Evolutionary conservation across 176 grass and related monocot species (phyloP).

Genomic region (Leersia perrieri): DNA sequence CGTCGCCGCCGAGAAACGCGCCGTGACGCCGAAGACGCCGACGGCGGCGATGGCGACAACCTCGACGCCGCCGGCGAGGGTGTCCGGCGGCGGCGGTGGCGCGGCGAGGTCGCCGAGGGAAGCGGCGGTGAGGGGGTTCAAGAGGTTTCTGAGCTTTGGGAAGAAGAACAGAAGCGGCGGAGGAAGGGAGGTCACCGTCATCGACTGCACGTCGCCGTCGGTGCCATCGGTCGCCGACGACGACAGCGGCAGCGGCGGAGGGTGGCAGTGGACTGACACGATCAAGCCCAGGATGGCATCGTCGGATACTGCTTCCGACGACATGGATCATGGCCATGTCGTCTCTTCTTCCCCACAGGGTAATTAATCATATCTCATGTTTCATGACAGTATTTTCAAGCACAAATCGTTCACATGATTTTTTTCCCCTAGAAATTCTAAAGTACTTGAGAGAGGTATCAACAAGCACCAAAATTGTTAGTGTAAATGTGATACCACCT

Average conservation of each 20-base stretch:
- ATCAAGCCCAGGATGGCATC: slow-evolving; percentile 41
- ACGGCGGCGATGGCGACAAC: no score
- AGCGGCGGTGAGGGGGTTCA: slow-evolving; percentile 49
- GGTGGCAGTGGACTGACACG: slow-evolving; percentile 27
- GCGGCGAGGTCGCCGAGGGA: slow-evolving; percentile 30
- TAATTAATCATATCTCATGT: not conserved
- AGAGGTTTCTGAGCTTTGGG: slow-evolving; percentile 66
- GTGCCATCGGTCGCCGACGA: slow-evolving; percentile 38
- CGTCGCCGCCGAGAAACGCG: slow-evolving; percentile 21
- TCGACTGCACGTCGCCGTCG: slow-evolving; percentile 46
- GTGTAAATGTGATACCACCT: no score
- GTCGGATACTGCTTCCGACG: slow-evolving; percentile 25
- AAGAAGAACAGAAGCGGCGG: slow-evolving; percentile 49
- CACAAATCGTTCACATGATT: not conserved
- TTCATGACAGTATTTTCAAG: not conserved
- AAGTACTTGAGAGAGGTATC: no score
- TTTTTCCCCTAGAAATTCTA: no score
- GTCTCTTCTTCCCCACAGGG: slow-evolving; percentile 27
- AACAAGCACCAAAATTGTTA: no score
- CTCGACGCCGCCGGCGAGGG: slow-evolving; percentile 9
- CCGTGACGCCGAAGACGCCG: not conserved
- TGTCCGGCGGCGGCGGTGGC: no score
- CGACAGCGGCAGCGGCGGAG: slow-evolving; percentile 14
- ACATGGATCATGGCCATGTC: not conserved
- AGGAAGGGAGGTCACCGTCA: slow-evolving; percentile 36